phyloP scores from a whole-genome alignment of 2,329 filamentous ascomycete species.

The Juglanconis sp. region DNA sequence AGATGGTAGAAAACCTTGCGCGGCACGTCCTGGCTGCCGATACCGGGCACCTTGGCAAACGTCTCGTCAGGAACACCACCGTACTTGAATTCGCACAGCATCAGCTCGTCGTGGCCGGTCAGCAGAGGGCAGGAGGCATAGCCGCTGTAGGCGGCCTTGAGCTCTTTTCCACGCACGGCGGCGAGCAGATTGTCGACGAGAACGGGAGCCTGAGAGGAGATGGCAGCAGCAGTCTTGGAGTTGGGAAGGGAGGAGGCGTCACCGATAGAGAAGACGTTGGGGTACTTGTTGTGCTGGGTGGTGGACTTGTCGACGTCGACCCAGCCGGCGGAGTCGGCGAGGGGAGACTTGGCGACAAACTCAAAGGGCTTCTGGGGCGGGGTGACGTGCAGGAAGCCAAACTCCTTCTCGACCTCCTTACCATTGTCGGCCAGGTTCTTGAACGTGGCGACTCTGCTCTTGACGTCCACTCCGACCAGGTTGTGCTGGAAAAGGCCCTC shows the following conservation, averaged over 20 bases:
- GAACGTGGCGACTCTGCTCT: slow-evolving; percentile 31
- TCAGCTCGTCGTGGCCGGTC: slow-evolving; percentile 41
- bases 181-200: slow-evolving; percentile 39
- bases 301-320: slow-evolving; percentile 23
- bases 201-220: slow-evolving; percentile 41
- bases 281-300: slow-evolving; percentile 27
- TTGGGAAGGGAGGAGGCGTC: slow-evolving; percentile 37
- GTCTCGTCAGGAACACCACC: slow-evolving; percentile 44
- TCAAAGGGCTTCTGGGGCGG: slow-evolving; percentile 26
- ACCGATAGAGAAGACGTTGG: slow-evolving; percentile 38
- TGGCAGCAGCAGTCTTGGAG: slow-evolving; percentile 43
- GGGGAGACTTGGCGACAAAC: slow-evolving; percentile 22
- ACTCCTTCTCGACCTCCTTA: slow-evolving; percentile 31
- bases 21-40: slow-evolving; percentile 38
- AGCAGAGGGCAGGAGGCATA: slow-evolving; percentile 45
- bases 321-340: slow-evolving; percentile 22
- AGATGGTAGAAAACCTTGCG: slow-evolving; percentile 37
- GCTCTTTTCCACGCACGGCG: slow-evolving; percentile 32
- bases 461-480: slow-evolving; percentile 32
- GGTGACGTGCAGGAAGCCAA: slow-evolving; percentile 35
- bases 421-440: slow-evolving; percentile 28
- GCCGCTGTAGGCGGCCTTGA: slow-evolving; percentile 36
- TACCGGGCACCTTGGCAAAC: slow-evolving; percentile 29
- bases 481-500: slow-evolving; percentile 38
- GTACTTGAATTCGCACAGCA: slow-evolving; percentile 48